Conservation (phyloP, 176 grass and related monocot genomes). For the Oryza glaberrima region DNA sequence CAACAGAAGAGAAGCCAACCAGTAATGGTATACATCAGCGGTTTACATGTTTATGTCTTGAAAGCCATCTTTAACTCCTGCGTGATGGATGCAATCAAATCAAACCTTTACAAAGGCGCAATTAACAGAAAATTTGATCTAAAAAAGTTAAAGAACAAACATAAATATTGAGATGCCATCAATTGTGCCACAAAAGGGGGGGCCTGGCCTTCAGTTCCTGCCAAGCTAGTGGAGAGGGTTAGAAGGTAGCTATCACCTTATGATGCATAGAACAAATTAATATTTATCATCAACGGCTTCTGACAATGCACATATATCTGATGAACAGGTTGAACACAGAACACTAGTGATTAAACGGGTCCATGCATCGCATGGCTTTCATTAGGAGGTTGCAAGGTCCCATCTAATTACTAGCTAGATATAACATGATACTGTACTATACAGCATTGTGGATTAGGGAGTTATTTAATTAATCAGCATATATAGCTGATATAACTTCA, state of each 20-base stretch:
- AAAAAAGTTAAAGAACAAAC: background rate
- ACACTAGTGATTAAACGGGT: background rate
- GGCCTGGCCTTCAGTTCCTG: background rate
- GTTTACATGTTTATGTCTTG: no score
- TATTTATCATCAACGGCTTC: background rate
- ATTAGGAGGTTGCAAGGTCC: background rate
- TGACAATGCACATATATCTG: background rate
- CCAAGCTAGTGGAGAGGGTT: background rate
- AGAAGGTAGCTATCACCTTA: slow-evolving; percentile 20
- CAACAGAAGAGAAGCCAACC: no score
- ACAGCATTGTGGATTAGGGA: background rate
- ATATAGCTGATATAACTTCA: background rate
- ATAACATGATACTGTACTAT: background rate
- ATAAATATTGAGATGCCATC: background rate
- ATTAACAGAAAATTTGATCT: background rate
- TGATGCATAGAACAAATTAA: background rate
- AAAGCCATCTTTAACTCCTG: background rate
- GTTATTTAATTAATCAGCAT: background rate
- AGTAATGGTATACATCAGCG: no score
- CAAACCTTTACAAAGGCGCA: background rate
- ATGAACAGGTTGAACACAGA: background rate
- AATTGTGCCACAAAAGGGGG: background rate
- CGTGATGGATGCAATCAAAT: background rate
- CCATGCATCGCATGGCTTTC: slow-evolving; percentile 3
- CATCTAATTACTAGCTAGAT: background rate